These are phyloP conservation scores for Keqinozyma sinolaborantium DNA, from an alignment of 1,139 yeast species.

Conservation along the genomic window DNA sequence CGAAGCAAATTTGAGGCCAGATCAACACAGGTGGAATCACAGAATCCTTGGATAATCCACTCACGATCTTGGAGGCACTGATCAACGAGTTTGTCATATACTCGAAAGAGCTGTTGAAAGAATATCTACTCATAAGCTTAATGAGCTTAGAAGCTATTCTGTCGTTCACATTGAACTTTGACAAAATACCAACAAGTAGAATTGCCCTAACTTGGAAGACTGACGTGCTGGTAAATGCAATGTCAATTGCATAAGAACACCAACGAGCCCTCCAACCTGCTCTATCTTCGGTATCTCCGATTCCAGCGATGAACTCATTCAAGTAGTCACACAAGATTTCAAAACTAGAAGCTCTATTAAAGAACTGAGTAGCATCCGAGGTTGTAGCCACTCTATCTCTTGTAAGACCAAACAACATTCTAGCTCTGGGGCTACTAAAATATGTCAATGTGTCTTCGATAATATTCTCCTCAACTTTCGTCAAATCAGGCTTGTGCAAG, in stretches of 20 bases:
- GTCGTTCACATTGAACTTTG: conserved; percentile 63
- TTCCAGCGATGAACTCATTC: conserved; percentile 41
- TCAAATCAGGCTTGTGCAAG: conserved; percentile 53
- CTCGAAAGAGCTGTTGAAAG: conserved; percentile 27
- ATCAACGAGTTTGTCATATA: conserved; percentile 35
- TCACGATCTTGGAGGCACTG: conserved; percentile 58
- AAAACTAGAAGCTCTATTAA: conserved; percentile 49
- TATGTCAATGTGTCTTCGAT: conserved; percentile 54
- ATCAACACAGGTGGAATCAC: conserved; percentile 54
- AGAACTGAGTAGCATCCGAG: conserved; percentile 36
- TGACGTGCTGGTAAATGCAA: conserved; percentile 59
- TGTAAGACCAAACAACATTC: conserved; percentile 75
- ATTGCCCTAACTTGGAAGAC: conserved; percentile 72
- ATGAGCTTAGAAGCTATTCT: conserved; percentile 49
- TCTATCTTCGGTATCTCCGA: conserved; percentile 55
- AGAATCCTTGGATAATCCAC: conserved; percentile 58
- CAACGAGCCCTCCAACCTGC: conserved; percentile 67
- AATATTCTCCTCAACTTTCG: conserved; percentile 36
- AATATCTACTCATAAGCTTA: conserved; percentile 25
- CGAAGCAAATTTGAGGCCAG: conserved; percentile 56
- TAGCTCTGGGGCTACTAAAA: conserved; percentile 70
- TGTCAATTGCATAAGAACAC: conserved; percentile 63
- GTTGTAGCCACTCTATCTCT: conserved; percentile 46
- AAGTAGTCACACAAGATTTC: conserved; percentile 66
- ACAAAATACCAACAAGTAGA: conserved; percentile 66